Evolutionary conservation across 2,329 filamentous ascomycete genomes (phyloP).

Genomic region (Verticillium albo-atrum): DNA sequence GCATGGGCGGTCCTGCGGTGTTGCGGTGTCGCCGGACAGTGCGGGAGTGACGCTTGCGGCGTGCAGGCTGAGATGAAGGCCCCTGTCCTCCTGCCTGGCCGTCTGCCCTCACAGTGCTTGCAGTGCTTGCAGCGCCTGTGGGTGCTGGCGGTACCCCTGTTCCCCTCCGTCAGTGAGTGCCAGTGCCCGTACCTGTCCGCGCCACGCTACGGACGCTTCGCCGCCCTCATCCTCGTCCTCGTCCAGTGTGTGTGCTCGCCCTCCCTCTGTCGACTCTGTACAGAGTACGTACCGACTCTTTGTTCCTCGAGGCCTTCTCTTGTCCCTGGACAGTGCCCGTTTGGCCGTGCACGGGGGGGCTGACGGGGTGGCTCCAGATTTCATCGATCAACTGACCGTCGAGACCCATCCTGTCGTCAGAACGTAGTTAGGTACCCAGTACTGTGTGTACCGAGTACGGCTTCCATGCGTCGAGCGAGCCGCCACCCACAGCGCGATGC

Average conservation of each 20-base stretch:
- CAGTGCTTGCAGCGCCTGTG: slow-evolving; percentile 1
- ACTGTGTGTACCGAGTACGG: not conserved
- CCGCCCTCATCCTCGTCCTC: not conserved
- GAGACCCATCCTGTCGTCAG: not conserved
- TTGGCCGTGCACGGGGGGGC: not conserved
- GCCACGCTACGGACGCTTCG: not conserved
- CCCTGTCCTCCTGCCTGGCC: not conserved
- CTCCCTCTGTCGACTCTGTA: too few species aligned
- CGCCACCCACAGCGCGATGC: too few species aligned
- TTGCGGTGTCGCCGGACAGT: slow-evolving; percentile 5
- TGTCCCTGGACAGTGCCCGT: not conserved
- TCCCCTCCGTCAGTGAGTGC: not conserved
- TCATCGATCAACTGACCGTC: not conserved
- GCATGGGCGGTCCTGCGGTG: slow-evolving; percentile 12
- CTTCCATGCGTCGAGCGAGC: not conserved
- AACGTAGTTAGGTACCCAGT: not conserved
- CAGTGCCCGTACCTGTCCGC: not conserved
- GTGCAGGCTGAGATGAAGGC: not conserved
- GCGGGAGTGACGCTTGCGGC: not conserved
- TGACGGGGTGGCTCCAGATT: not conserved
- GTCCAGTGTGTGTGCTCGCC: not conserved
- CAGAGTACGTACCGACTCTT: too few species aligned
- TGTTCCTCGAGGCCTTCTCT: not conserved
- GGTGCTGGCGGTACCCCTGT: not conserved
- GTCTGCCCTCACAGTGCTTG: not conserved